Percentiles rank a stretch among this genome's conserved stretches.
Conservation (phyloP, 441 rosid species). For the Biscutella laevigata region DNA sequence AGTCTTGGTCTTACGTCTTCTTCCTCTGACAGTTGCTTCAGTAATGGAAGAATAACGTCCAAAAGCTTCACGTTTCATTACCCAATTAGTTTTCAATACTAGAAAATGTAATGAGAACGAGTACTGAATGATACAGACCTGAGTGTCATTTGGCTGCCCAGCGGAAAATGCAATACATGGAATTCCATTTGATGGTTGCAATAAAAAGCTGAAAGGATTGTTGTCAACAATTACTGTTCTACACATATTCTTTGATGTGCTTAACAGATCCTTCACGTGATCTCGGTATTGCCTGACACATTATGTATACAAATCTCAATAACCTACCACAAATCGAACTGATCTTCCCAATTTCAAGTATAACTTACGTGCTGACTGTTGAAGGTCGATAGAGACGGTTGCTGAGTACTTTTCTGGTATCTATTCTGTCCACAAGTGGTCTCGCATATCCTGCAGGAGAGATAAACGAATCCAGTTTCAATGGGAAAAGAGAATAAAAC, state of each 20-base stretch:
- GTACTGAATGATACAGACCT: slow-evolving; percentile 36
- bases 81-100: slow-evolving; percentile 5
- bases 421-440: slow-evolving; percentile 84
- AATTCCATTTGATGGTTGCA: slow-evolving; percentile 91
- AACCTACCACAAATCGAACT: slow-evolving; percentile 6
- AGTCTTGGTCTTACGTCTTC: slow-evolving; percentile 68
- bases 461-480: slow-evolving; percentile 8
- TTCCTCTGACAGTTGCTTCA: slow-evolving; percentile 68
- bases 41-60: slow-evolving; percentile 80
- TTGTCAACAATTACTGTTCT: slow-evolving; percentile 83
- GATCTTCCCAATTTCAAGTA: not conserved
- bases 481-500: not conserved
- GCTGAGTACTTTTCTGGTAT: slow-evolving; percentile 51
- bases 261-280: slow-evolving; percentile 84
- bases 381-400: slow-evolving; percentile 83
- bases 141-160: slow-evolving; percentile 65
- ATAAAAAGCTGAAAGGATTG: slow-evolving; percentile 89
- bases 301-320: not conserved
- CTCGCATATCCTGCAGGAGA: slow-evolving; percentile 63
- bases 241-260: slow-evolving; percentile 56
- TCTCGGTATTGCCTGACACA: slow-evolving; percentile 63
- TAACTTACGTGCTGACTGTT: slow-evolving; percentile 73
- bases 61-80: slow-evolving; percentile 44
- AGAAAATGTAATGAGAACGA: not conserved
- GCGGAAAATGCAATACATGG: slow-evolving; percentile 88